A percentile compares a stretch with the other conserved stretches of the same genome.
Evolutionary conservation across 2,329 filamentous ascomycete genomes (phyloP).

Genomic region (Sarocladium kiliense): DNA sequence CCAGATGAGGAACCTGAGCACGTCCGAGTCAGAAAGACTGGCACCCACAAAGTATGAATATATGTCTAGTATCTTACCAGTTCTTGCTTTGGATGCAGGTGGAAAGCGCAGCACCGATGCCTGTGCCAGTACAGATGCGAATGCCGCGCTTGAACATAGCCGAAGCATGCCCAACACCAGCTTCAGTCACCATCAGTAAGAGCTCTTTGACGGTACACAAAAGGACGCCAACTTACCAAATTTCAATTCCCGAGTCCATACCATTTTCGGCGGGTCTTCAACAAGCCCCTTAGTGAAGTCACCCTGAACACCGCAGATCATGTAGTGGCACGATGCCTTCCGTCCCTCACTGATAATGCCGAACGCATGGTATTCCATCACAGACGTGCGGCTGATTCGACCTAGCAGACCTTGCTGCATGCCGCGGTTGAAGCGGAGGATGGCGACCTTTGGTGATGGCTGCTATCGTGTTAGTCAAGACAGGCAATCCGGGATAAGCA

Average conservation of each 20-base stretch:
- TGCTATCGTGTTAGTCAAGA: conserved; percentile 11
- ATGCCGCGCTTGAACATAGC: conserved; percentile 37
- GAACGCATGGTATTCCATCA: conserved; percentile 39
- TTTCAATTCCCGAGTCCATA: conserved; percentile 36
- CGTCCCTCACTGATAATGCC: conserved; percentile 35
- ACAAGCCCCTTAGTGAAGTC: conserved; percentile 35
- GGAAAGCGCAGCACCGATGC: conserved; percentile 34
- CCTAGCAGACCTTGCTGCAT: conserved; percentile 37
- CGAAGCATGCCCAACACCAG: conserved; percentile 35
- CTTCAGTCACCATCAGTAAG: conserved; percentile 15
- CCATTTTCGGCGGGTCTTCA: conserved; percentile 30
- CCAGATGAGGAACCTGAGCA: conserved; percentile 34
- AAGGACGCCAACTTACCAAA: conserved; percentile 24
- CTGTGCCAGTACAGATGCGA: conserved; percentile 34
- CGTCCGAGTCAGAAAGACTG: conserved; percentile 5
- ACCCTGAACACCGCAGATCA: conserved; percentile 37
- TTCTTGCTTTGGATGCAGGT: conserved; percentile 30
- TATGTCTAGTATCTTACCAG: neutral
- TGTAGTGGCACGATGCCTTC: conserved; percentile 30
- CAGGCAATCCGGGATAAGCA: neutral
- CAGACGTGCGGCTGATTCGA: conserved; percentile 33
- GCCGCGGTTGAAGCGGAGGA: conserved; percentile 32
- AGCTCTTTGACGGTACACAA: neutral
- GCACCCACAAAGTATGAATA: neutral
- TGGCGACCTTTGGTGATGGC: conserved; percentile 35